Percentiles rank a stretch among this genome's conserved stretches.
Conservation (phyloP, 768 basidiomycete species). For the Chalciporus pseudorubinellus region DNA sequence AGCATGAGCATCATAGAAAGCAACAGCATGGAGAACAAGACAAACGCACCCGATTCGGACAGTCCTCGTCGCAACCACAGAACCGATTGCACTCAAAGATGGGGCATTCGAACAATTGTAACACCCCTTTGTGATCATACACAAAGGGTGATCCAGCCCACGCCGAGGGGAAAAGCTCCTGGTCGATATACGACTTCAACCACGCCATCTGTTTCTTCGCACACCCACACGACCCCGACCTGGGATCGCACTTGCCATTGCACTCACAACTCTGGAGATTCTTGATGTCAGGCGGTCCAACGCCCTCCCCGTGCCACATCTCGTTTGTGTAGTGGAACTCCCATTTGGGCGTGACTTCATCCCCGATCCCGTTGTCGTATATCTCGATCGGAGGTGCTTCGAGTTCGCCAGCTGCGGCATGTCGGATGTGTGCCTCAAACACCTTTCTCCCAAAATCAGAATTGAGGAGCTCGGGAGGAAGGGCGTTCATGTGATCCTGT, state of each 20-base stretch:
- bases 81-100: conserved; percentile 86
- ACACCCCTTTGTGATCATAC: conserved; percentile 59
- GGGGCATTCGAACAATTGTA: conserved; percentile 53
- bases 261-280: conserved; percentile 71
- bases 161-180: conserved; percentile 26
- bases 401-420: conserved; percentile 66
- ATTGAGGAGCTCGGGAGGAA: conserved; percentile 40
- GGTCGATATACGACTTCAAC: conserved; percentile 22
- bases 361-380: conserved; percentile 59
- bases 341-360: conserved; percentile 71
- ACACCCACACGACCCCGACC: conserved; percentile 71
- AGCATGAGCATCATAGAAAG: neutral
- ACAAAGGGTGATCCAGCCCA: conserved; percentile 54
- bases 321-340: conserved; percentile 87
- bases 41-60: conserved; percentile 65
- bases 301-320: conserved; percentile 69
- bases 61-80: conserved; percentile 79
- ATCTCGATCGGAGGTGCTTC: conserved; percentile 66
- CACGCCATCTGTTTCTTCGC: conserved; percentile 50
- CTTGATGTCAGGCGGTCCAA: conserved; percentile 61
- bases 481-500: conserved; percentile 64
- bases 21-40: neutral
- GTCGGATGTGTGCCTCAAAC: conserved; percentile 63
- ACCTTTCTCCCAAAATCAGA: conserved; percentile 47
- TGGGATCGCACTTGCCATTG: conserved; percentile 71